Evolutionary conservation across 768 basidiomycete species (phyloP), one percentile per base, ranked within the genome.

Genomic region (Macrocybe gigantea): DNA sequence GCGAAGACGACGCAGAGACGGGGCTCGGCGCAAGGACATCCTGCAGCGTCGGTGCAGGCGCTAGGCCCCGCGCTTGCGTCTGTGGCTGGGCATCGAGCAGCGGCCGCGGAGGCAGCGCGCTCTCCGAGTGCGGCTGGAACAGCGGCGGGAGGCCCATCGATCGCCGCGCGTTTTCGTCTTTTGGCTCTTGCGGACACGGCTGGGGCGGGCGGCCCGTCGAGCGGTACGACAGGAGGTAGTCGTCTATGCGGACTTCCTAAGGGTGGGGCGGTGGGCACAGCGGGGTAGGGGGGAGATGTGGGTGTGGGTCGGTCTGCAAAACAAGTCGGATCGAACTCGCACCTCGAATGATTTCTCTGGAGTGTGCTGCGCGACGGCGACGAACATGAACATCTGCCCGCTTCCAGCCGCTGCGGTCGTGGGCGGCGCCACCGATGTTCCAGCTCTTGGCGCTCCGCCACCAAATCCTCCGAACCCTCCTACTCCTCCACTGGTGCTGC

Each of bases 221-320:
- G 30, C 53, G 58, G 54, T 78, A 82, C 0, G 76, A 69, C 14
- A 60, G 61, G 30, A 80, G 52, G 53, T 85, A 85, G 57, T 82
- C 82, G 34, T 71, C 64, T 5, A 72, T 53, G 35, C 82, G 75
- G 22, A 70, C 61, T 67, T 84, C 82, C 82, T 84, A 22, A 22
- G 22, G 22, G 22, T 22, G 22, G 22, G 22, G 22, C n/a, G 22
- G 22, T 22, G 22, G 22, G 22, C 22, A 22, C 4, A 22, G 22
- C 22, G 22, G 22, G 22, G 22, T 22, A 22, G 22, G 22, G 22
- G 22, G 22, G 4, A 22, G 22, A 22, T 22, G 22, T 22, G 22
- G 22, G 22, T 22, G 22, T 22, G 22, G 22, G 22, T n/a, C n/a
- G n/a, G n/a, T n/a, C 22, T 22, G 22, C 22, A 22, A 22, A 22